Conservation (phyloP, 2,329 filamentous ascomycete species). For the Calycina herbarum region DNA sequence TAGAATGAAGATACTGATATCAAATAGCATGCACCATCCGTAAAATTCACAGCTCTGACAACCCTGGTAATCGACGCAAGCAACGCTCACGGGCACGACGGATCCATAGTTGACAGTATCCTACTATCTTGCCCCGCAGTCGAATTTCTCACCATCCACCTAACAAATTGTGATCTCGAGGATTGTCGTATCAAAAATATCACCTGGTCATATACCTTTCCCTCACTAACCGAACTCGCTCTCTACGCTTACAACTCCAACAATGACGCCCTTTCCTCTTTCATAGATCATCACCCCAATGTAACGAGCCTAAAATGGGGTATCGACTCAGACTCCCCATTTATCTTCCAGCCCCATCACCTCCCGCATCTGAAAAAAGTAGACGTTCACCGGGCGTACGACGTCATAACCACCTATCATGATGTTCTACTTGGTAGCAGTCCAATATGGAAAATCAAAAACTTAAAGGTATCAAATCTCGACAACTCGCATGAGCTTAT, state of each 20-base stretch:
- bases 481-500: neutral
- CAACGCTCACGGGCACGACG: neutral
- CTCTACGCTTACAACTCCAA: neutral
- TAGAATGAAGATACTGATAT: neutral
- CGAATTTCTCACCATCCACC: neutral
- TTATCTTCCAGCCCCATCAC: neutral
- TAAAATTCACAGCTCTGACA: neutral
- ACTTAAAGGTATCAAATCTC: neutral
- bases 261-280: neutral
- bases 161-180: neutral
- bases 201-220: neutral
- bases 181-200: neutral
- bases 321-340: neutral
- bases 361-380: neutral
- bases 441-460: neutral
- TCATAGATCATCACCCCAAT: neutral
- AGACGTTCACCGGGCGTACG: neutral
- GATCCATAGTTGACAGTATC: neutral
- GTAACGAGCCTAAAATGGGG: neutral
- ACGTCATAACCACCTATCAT: neutral
- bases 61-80: neutral
- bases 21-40: neutral
- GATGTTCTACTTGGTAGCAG: neutral
- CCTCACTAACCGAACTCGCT: neutral
- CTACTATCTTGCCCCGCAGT: neutral